Evolutionary conservation across 176 grass and related monocot genomes (phyloP).

Genomic region (sorghum (Sorghum bicolor)): Sorghum_bicolor_NCBIv3 NC_012875.2:42486501-42487000

Average conservation of each 20-base stretch:
- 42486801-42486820: slow-evolving; percentile 19
- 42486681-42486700: slow-evolving; percentile 1
- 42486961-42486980: slow-evolving; percentile 23
- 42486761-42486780: not conserved
- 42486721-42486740: not conserved
- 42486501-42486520: not conserved
- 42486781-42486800: not conserved
- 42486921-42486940: slow-evolving; percentile 26
- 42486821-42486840: not conserved
- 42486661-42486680: not conserved
- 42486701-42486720: not conserved
- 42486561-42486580: slow-evolving; percentile 7
- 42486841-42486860: not conserved
- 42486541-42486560: not conserved
- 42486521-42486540: not conserved
- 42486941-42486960: not conserved
- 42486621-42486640: not conserved
- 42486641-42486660: not conserved
- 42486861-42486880: not conserved
- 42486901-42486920: slow-evolving; percentile 28
- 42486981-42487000: not conserved
- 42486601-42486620: slow-evolving; percentile 43
- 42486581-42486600: not conserved
- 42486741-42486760: slow-evolving; percentile 19
- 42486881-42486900: not conserved